phyloP scores from a whole-genome alignment of 2,329 filamentous ascomycete species.

The Paramyrothecium sp. region DNA sequence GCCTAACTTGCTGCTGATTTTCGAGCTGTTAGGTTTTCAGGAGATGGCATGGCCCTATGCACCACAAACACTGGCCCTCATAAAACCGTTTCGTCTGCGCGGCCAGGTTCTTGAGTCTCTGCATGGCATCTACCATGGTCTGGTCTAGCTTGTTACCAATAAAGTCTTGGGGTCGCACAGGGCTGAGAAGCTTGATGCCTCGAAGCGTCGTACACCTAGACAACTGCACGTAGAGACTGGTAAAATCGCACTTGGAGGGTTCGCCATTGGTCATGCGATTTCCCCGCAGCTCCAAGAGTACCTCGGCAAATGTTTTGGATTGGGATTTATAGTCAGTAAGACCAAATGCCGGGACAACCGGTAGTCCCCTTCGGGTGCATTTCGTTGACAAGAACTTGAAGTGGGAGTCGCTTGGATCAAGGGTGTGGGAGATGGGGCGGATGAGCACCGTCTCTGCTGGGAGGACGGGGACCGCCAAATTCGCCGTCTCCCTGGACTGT shows the following conservation, averaged over 20 bases:
- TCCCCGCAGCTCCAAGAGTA: constrained; percentile 6
- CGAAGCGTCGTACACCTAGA: no score
- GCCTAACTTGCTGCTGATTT: no score
- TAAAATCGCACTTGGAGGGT: no score
- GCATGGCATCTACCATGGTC: constrained; percentile 5
- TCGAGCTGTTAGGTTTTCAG: no score
- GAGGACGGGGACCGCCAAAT: neutral
- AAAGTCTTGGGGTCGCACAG: constrained; percentile 4
- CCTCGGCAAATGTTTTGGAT: constrained; percentile 4
- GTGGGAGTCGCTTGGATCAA: neutral
- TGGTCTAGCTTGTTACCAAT: constrained; percentile 7
- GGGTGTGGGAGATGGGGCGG: neutral
- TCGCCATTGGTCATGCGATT: no score
- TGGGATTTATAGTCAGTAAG: neutral
- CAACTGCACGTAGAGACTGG: no score
- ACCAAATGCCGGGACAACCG: neutral
- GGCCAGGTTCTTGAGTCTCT: no score
- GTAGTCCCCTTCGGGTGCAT: neutral
- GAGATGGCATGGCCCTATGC: no score
- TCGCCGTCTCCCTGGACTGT: constrained; percentile 5
- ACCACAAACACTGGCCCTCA: no score
- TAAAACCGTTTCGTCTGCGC: no score
- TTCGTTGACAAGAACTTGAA: neutral
- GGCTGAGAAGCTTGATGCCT: no score
- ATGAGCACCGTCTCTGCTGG: neutral